Evolutionary conservation across 345 rosid genomes (phyloP), one percentile per base, ranked within the genome.

Genomic region (Heritiera littoralis): DNA sequence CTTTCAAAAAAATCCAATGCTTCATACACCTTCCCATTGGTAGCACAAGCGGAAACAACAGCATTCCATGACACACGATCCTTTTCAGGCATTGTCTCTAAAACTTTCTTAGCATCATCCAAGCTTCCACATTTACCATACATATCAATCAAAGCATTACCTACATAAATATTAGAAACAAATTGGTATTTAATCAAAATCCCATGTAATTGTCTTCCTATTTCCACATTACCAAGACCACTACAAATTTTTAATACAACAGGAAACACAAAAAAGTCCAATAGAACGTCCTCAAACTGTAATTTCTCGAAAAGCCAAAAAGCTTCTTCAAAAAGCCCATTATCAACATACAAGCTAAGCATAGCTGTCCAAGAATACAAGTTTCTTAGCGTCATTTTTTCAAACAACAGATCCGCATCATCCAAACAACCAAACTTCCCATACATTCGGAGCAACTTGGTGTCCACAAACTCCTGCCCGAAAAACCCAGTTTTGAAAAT

Each of bases 381-480:
- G 81, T 87, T 89, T 84, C 87, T 85, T 0, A 51, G 58, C 38
- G 85, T 86, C 89, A 87, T 82, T 77, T 71, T 76, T 69, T 89
- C 86, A 71, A 90, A 90, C 85, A 87, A 18, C 49, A 71, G 51
- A 3, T 76, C 61, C 66, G 91, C 90, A 80, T 63, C 81, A 43
- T 73, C 83, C 65, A 89, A 59, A 72, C 79, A 78, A 59, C 85
- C 78, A 58, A 81, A 80, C 75, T 79, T 74, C 38, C 88, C 84
- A 63, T 89, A 90, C 87, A 89, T 77, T 60, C 86, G 89, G n/a
- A 90, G 81, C 88, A 90, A 79, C 76, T 88, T 87, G n/a, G 92
- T 87, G 76, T 85, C 90, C n/a, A 90, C 85, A 66, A 86, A 90
- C 72, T 83, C 91, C 69, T 88, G 83, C 72, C 84, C 87, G 11